Conservation (phyloP, 768 basidiomycete species). For the Kwoniella dejecticola region DNA sequence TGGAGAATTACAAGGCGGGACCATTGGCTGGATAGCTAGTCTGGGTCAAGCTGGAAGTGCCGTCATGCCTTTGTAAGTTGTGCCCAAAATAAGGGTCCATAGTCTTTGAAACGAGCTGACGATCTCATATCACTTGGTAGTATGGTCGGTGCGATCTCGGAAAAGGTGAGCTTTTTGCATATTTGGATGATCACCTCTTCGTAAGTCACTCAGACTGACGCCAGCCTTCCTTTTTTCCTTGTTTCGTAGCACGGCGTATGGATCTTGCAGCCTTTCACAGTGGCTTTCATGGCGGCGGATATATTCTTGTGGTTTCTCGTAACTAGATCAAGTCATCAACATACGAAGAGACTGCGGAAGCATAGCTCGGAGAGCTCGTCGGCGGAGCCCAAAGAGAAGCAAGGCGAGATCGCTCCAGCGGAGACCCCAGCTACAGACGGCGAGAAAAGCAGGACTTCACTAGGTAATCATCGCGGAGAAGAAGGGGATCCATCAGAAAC, state of each 20-base stretch:
- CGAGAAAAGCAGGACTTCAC: no score
- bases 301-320: conserved; percentile 46
- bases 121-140: conserved; percentile 12
- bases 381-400: background rate
- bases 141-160: conserved; percentile 41
- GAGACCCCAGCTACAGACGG: background rate
- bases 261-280: conserved; percentile 42
- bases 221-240: background rate
- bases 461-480: no score
- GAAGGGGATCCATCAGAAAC: no score
- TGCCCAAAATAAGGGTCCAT: background rate
- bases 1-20: conserved; percentile 66
- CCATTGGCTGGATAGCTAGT: conserved; percentile 57
- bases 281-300: conserved; percentile 34
- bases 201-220: no score
- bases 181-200: no score
- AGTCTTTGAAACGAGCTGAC: background rate
- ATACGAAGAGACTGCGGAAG: background rate
- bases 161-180: conserved; percentile 24
- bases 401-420: background rate
- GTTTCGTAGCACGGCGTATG: conserved; percentile 39
- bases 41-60: conserved; percentile 56
- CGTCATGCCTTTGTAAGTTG: conserved; percentile 55
- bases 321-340: conserved; percentile 13
- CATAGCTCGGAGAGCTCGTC: background rate